Conservation (phyloP, 2,329 filamentous ascomycete genomes). For the Alternaria ventricosa region DNA sequence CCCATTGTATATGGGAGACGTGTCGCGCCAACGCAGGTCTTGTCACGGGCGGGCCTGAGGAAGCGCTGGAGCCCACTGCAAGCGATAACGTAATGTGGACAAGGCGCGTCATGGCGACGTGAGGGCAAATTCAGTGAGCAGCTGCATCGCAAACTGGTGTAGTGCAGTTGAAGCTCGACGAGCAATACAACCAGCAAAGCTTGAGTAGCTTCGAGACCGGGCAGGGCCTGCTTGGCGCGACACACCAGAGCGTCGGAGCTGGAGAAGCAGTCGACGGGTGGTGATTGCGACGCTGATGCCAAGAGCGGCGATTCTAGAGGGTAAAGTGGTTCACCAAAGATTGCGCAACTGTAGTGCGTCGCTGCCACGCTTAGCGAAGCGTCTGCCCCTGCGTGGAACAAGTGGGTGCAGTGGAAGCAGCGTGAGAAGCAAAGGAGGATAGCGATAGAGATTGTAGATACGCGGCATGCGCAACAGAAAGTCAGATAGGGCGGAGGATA, state of each 20-base stretch:
- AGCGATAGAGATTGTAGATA: not conserved
- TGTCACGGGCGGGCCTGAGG: not conserved
- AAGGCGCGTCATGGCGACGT: constrained; percentile 7
- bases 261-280: constrained; percentile 3
- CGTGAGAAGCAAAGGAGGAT: not conserved
- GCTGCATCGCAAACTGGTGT: not conserved
- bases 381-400: constrained; percentile 11
- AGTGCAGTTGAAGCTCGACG: not conserved
- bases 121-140: not conserved
- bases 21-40: constrained; percentile 1
- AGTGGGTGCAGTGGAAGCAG: not conserved
- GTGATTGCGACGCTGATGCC: constrained; percentile 12
- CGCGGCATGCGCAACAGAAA: not conserved
- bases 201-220: constrained; percentile 6
- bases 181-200: constrained; percentile 10
- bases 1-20: constrained; percentile 1
- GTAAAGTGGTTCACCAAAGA: constrained; percentile 15
- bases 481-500: not conserved
- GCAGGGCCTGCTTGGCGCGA: constrained; percentile 5
- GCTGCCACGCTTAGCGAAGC: constrained; percentile 15
- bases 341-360: constrained; percentile 22
- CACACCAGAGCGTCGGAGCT: not conserved
- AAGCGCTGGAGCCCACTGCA: not conserved
- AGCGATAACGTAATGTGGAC: constrained; percentile 7
- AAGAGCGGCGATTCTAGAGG: constrained; percentile 7